Base-by-base conservation (phyloP, 768 basidiomycete genomes). In the Leccinellum albellum region DNA sequence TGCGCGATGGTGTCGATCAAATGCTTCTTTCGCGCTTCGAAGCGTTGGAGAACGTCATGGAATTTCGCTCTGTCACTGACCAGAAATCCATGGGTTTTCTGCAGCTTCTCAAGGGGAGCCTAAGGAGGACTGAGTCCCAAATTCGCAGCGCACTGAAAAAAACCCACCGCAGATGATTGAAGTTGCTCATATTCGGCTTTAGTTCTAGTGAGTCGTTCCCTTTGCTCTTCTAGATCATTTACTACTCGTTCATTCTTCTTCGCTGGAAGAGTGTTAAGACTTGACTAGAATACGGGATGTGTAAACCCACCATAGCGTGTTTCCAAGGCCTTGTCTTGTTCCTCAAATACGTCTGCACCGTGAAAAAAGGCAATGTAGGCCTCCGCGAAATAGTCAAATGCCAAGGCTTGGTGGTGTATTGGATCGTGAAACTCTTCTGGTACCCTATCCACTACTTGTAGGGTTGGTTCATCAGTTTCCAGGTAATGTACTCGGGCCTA, bases 21-120 rank as follows among this genome's bases (percentile, higher is more conserved):
- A 61, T 86, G 86, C 64, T 86, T 83, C 69, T 85, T 86, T 60
- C 88, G 78, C 21, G 76, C 77, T 70, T 88, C 87, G 56, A 86
- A 86, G 33, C 87, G 82, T 46, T 84, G 79, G 3, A 91, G 78
- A 54, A 88, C 87, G 58, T 85, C 84, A 63, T 86, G 84, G 61
- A 91, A 87, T 70, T 93, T 94, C 57, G 87, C 81, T 66, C 83
- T 80, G 69, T 97, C 94, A 23, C 79, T 79, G 59, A 82, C 82
- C 48, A 93, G 78, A 42, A 85, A 76, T 3, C 81, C 79, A 56
- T 87, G 83, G 44, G 82, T 80, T 37, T 82, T 80, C 65, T 84
- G 78, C 21, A 89, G 76, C 58, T 86, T 82, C 51, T 81, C 76
- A 4, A 89, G 75, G 17, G 86, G 86, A 12, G 86, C 79, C 86